These are phyloP conservation scores for Globisporangium camurandrum DNA, from an alignment of 352 stramenopile species.

Conservation along the genomic window DNA sequence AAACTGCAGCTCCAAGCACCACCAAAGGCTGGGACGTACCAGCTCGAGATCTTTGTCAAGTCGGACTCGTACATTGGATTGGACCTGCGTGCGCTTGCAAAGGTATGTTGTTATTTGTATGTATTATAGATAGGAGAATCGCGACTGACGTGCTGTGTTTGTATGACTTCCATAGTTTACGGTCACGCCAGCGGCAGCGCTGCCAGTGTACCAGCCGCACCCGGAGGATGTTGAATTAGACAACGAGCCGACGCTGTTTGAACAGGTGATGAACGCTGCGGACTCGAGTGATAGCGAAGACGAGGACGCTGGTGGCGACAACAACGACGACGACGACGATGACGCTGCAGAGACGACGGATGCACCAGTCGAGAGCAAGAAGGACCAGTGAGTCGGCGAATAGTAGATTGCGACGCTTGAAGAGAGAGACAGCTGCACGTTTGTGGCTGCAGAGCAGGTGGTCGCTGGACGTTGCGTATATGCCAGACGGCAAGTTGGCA, in stretches of 20 bases:
- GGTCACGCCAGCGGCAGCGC: slow-evolving; percentile 85
- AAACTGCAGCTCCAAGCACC: slow-evolving; percentile 96
- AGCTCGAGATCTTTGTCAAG: slow-evolving; percentile 97
- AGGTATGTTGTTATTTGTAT: slow-evolving; percentile 32
- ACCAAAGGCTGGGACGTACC: slow-evolving; percentile 89
- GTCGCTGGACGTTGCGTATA: no score
- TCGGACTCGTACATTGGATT: slow-evolving; percentile 97
- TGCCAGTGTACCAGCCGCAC: slow-evolving; percentile 96
- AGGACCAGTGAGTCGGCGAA: slow-evolving; percentile 71
- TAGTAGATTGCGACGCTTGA: no score
- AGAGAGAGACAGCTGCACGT: not conserved
- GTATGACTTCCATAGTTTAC: slow-evolving; percentile 65
- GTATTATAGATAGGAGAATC: not conserved
- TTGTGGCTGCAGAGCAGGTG: not conserved
- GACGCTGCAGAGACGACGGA: slow-evolving; percentile 1
- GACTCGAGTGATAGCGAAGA: slow-evolving; percentile 86
- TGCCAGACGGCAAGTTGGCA: no score
- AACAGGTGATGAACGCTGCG: slow-evolving; percentile 91
- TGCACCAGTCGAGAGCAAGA: slow-evolving; percentile 54
- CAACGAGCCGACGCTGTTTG: slow-evolving; percentile 99
- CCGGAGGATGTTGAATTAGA: slow-evolving; percentile 98
- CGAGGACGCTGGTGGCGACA: slow-evolving; percentile 22
- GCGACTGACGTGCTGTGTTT: slow-evolving; percentile 7
- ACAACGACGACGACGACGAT: slow-evolving; percentile 11
- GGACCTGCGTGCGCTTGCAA: slow-evolving; percentile 89